Evolutionary conservation across 2,329 filamentous ascomycete genomes (phyloP).

Genomic region (Zymoseptoria pseudotritici): DNA sequence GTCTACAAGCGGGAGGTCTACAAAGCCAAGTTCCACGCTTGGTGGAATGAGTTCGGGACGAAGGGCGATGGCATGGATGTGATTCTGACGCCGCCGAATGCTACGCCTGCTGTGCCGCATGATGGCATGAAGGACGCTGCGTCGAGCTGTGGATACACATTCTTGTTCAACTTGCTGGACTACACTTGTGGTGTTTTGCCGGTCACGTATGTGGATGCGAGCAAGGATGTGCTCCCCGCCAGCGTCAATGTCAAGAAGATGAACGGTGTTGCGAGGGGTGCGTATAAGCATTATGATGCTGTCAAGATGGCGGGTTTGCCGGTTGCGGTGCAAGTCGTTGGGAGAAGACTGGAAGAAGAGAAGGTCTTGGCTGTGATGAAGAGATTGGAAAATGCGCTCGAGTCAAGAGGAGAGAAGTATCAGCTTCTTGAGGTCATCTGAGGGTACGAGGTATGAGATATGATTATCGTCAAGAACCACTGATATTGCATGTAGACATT

Average conservation of each 20-base stretch:
- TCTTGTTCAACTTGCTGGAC: conserved; percentile 86
- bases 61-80: conserved; percentile 54
- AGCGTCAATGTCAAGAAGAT: conserved; percentile 56
- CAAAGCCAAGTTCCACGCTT: conserved; percentile 71
- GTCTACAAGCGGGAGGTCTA: conserved; percentile 71
- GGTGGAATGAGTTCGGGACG: conserved; percentile 63
- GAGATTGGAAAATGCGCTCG: conserved; percentile 66
- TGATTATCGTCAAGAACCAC: neutral
- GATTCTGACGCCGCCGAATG: conserved; percentile 77
- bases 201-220: conserved; percentile 72
- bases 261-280: conserved; percentile 73
- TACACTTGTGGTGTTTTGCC: conserved; percentile 78
- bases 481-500: neutral
- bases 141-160: conserved; percentile 85
- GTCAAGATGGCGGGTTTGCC: conserved; percentile 79
- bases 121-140: conserved; percentile 79
- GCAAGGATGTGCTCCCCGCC: conserved; percentile 57
- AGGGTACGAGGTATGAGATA: neutral
- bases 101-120: conserved; percentile 81
- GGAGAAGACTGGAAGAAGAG: conserved; percentile 73
- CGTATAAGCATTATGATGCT: conserved; percentile 80
- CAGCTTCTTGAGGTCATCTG: conserved; percentile 35
- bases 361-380: conserved; percentile 79
- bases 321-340: conserved; percentile 77
- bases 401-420: conserved; percentile 45